Evolutionary conservation across 768 basidiomycete genomes (phyloP).

Genomic region (Dioszegia aurantiaca): DNA sequence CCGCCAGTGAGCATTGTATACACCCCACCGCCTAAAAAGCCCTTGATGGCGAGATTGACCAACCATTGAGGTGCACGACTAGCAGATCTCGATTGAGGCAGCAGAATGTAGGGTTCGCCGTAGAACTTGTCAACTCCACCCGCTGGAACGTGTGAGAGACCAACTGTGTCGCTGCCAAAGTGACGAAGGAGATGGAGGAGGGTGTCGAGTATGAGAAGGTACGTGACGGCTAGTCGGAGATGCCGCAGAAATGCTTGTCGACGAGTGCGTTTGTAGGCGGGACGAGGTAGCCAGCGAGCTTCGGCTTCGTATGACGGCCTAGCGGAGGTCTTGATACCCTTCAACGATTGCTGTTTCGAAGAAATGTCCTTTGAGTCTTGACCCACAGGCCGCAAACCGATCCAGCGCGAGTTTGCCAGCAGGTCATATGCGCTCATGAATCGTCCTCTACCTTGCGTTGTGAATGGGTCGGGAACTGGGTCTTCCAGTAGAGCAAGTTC

Average conservation of each 20-base stretch:
- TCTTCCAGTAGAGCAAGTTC: conserved; percentile 31
- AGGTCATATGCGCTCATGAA: conserved; percentile 30
- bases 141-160: conserved; percentile 9
- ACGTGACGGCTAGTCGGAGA: conserved; percentile 12
- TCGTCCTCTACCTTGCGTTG: conserved; percentile 18
- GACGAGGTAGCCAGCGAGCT: conserved; percentile 21
- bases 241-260: conserved; percentile 27
- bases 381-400: conserved; percentile 26
- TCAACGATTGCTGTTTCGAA: neutral
- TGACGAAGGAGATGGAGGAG: conserved; percentile 24
- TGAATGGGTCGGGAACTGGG: conserved; percentile 32
- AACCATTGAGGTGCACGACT: conserved; percentile 17
- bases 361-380: neutral
- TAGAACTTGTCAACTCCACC: conserved; percentile 30
- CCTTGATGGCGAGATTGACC: conserved; percentile 16
- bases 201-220: conserved; percentile 34
- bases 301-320: neutral
- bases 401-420: conserved; percentile 29
- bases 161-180: conserved; percentile 28
- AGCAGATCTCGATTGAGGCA: conserved; percentile 13
- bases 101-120: conserved; percentile 19
- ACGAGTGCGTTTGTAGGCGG: conserved; percentile 20
- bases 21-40: conserved; percentile 19
- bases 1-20: conserved; percentile 27
- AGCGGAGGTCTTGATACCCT: neutral